Evolutionary conservation across 306 rosid species (phyloP).

Genomic region (Rosa persica): DNA sequence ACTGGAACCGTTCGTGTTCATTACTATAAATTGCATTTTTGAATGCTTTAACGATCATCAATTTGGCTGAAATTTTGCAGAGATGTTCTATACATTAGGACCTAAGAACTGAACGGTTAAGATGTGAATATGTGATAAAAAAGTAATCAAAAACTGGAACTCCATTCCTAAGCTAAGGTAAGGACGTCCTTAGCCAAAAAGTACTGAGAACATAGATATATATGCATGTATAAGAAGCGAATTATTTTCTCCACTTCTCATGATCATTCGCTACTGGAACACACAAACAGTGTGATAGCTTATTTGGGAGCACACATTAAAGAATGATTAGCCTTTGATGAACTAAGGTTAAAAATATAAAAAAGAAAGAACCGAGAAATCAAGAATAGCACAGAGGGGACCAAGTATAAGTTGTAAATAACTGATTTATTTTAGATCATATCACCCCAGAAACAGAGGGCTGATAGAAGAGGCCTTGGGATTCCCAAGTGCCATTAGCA

Average conservation of each 20-base stretch:
- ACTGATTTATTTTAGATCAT: background rate
- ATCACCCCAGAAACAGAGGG: conserved; percentile 16
- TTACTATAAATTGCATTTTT: too few species aligned
- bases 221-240: background rate
- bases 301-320: background rate
- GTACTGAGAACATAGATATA: background rate
- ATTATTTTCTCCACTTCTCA: background rate
- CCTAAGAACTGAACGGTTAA: too few species aligned
- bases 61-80: too few species aligned
- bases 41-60: too few species aligned
- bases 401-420: background rate
- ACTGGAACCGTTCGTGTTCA: too few species aligned
- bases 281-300: background rate
- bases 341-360: background rate
- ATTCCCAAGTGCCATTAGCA: conserved; percentile 10
- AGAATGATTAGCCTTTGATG: conserved; percentile 4
- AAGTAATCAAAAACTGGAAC: too few species aligned
- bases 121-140: too few species aligned
- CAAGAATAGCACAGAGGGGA: background rate
- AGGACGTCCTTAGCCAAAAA: too few species aligned
- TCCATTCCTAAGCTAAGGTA: too few species aligned
- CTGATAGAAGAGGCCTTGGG: background rate
- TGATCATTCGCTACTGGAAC: background rate
- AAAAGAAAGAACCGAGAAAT: background rate
- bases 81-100: too few species aligned